Percentiles rank a stretch among this genome's conserved stretches.
These are phyloP conservation scores for Actinidia chinensis DNA, from an alignment of 179 eudicot species.

Conservation along the genomic window DNA sequence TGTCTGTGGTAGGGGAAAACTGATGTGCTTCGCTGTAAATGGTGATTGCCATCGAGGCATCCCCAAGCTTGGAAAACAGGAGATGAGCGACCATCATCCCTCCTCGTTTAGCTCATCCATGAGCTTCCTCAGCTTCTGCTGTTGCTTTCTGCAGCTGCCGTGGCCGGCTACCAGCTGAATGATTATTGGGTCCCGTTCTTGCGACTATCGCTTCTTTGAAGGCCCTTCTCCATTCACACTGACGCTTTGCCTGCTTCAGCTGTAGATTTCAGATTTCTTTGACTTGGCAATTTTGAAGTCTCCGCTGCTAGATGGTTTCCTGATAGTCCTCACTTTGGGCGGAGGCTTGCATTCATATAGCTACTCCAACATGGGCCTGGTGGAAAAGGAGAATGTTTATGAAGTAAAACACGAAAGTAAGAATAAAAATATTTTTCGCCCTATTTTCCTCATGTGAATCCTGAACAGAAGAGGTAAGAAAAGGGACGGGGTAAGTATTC, in stretches of 20 bases:
- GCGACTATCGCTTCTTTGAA: conserved; percentile 45
- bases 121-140: conserved; percentile 74
- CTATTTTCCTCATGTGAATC: no score
- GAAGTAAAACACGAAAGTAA: no score
- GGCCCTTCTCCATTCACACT: conserved; percentile 53
- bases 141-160: conserved; percentile 74
- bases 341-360: conserved; percentile 80
- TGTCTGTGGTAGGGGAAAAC: conserved; percentile 77
- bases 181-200: conserved; percentile 45
- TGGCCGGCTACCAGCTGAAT: conserved; percentile 50
- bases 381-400: no score
- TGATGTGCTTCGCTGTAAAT: conserved; percentile 92
- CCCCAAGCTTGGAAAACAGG: conserved; percentile 90
- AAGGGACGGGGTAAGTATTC: no score
- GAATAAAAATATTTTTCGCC: no score
- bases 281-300: conserved; percentile 40
- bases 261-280: conserved; percentile 54
- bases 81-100: conserved; percentile 74
- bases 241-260: conserved; percentile 40
- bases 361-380: conserved; percentile 95
- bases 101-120: conserved; percentile 88
- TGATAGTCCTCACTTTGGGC: conserved; percentile 42
- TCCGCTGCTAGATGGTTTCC: conserved; percentile 44
- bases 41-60: conserved; percentile 99
- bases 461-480: no score